Conservation (phyloP, 2,329 filamentous ascomycete species). For the Thyridium curvatum region DNA sequence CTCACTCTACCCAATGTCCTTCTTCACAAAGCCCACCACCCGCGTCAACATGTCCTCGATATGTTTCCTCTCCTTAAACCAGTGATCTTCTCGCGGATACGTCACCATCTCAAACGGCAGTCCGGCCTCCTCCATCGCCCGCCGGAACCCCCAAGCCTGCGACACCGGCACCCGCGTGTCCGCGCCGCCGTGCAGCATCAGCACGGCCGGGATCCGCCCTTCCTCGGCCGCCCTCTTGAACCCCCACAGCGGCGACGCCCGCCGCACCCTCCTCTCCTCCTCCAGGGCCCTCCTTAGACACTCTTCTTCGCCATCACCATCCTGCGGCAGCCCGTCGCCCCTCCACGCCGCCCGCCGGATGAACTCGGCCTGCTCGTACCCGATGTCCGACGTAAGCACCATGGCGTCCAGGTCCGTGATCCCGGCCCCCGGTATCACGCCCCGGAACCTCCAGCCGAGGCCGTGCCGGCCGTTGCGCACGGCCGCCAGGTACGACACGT, state of each 20-base stretch:
- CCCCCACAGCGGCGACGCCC: conserved; percentile 5
- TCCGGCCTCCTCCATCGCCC: conserved; percentile 17
- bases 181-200: conserved; percentile 20
- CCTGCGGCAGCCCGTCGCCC: too few relatives aligned
- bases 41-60: conserved; percentile 17
- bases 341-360: conserved; percentile 12
- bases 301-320: too few relatives aligned
- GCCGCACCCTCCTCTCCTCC: conserved; percentile 5
- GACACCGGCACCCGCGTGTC: conserved; percentile 23
- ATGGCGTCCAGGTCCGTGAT: conserved; percentile 28
- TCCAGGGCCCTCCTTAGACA: conserved; percentile 16
- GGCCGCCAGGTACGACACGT: conserved; percentile 25
- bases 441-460: conserved; percentile 26
- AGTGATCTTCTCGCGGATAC: conserved; percentile 25
- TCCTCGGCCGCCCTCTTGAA: conserved; percentile 3
- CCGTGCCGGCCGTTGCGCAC: conserved; percentile 25
- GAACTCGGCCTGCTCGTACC: conserved; percentile 12
- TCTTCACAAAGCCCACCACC: conserved; percentile 9
- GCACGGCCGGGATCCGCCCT: conserved; percentile 6
- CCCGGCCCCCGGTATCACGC: conserved; percentile 26
- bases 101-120: conserved; percentile 23
- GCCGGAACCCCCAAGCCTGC: conserved; percentile 23
- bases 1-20: background rate
- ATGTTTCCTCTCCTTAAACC: conserved; percentile 19
- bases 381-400: conserved; percentile 21